phyloP scores from a whole-genome alignment of 306 rosid genomes.

The Rosa persica region DNA sequence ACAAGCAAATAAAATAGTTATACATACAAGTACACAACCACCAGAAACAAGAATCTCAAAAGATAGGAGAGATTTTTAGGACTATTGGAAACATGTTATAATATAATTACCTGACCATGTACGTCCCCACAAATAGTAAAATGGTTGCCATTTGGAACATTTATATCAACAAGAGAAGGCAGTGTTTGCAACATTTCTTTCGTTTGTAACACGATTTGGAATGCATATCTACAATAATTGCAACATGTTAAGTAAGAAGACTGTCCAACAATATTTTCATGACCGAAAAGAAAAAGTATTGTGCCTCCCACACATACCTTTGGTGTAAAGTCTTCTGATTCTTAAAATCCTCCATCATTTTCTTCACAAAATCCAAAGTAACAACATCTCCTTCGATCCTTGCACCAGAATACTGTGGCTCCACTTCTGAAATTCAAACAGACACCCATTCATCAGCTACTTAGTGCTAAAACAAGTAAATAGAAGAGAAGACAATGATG shows the following conservation, averaged over 20 bases:
- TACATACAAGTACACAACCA: not conserved
- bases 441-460: slow-evolving; percentile 24
- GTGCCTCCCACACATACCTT: slow-evolving; percentile 53
- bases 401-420: slow-evolving; percentile 89
- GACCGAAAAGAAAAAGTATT: not conserved
- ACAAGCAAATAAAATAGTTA: slow-evolving; percentile 13
- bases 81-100: not conserved
- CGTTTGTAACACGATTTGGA: slow-evolving; percentile 86
- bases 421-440: slow-evolving; percentile 72
- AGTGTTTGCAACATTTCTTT: slow-evolving; percentile 71
- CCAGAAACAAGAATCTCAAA: not conserved
- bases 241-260: slow-evolving; percentile 22
- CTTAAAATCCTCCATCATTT: slow-evolving; percentile 97
- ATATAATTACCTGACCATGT: slow-evolving; percentile 88
- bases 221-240: slow-evolving; percentile 69
- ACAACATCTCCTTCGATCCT: slow-evolving; percentile 90
- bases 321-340: slow-evolving; percentile 84
- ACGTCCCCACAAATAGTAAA: slow-evolving; percentile 98
- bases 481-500: not conserved
- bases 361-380: slow-evolving; percentile 87
- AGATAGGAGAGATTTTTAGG: not conserved
- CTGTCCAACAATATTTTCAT: slow-evolving; percentile 16
- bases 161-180: slow-evolving; percentile 90
- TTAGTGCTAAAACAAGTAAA: slow-evolving; percentile 19
- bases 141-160: slow-evolving; percentile 69